Evolutionary conservation across 2,329 filamentous ascomycete species (phyloP).

Genomic region (Leptographium galeiforme): DNA sequence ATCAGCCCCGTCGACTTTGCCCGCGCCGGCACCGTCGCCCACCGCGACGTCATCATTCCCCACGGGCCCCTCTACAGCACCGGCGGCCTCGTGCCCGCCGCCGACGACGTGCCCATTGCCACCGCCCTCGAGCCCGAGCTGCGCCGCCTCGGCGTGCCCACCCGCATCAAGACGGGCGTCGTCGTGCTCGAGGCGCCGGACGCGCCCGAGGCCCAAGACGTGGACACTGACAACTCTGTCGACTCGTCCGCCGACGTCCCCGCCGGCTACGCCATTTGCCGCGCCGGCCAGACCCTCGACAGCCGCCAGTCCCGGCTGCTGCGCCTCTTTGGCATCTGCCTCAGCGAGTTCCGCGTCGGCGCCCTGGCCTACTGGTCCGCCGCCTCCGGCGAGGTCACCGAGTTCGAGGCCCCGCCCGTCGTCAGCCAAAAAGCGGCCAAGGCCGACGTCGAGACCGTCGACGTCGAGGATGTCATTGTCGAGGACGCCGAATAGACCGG

Average conservation of each 20-base stretch:
- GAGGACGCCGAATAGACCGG: not conserved
- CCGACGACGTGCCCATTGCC: slow-evolving; percentile 75
- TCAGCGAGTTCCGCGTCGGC: slow-evolving; percentile 79
- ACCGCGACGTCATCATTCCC: slow-evolving; percentile 67
- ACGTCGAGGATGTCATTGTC: slow-evolving; percentile 1
- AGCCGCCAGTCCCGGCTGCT: slow-evolving; percentile 84
- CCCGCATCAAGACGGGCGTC: slow-evolving; percentile 75
- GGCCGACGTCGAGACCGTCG: not conserved
- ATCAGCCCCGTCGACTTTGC: slow-evolving; percentile 78
- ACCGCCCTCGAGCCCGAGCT: slow-evolving; percentile 86
- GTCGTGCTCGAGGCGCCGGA: slow-evolving; percentile 48
- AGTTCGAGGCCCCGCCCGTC: slow-evolving; percentile 24
- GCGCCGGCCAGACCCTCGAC: slow-evolving; percentile 72
- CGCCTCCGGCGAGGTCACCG: slow-evolving; percentile 44
- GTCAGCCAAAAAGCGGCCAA: too few species aligned
- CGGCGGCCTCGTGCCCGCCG: slow-evolving; percentile 64
- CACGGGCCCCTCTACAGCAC: slow-evolving; percentile 69
- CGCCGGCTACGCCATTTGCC: slow-evolving; percentile 61
- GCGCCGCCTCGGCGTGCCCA: slow-evolving; percentile 79
- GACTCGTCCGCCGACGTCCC: slow-evolving; percentile 29
- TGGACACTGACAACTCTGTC: slow-evolving; percentile 31
- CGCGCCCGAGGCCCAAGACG: slow-evolving; percentile 11
- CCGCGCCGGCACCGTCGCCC: slow-evolving; percentile 65
- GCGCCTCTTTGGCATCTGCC: slow-evolving; percentile 84
- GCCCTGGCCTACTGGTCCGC: slow-evolving; percentile 62